Conservation (phyloP, 371 early-diverging fungal genomes). For the Apophysomyces sp. region DNA sequence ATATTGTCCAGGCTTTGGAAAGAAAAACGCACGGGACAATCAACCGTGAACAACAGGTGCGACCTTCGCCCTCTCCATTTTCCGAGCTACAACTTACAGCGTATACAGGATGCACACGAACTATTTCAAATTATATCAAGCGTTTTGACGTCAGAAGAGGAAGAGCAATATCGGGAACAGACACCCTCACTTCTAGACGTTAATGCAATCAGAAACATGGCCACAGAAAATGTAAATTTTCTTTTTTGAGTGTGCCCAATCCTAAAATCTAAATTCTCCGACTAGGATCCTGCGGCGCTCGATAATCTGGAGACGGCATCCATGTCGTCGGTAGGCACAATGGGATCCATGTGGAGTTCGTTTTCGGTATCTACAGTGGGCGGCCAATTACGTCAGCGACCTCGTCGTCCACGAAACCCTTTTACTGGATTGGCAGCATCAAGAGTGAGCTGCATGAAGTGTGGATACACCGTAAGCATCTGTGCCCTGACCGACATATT, state of each 20-base stretch:
- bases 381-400: constrained; percentile 41
- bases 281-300: constrained; percentile 17
- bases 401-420: constrained; percentile 58
- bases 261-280: not conserved
- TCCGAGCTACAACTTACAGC: not conserved
- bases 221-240: constrained; percentile 22
- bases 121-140: constrained; percentile 86
- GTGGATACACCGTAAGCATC: constrained; percentile 68
- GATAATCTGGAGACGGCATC: constrained; percentile 50
- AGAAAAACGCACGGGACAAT: constrained; percentile 40
- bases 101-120: constrained; percentile 91
- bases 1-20: constrained; percentile 41
- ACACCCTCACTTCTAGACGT: constrained; percentile 44
- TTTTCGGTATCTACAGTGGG: constrained; percentile 52
- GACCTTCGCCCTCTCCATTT: not conserved
- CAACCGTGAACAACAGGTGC: constrained; percentile 49
- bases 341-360: constrained; percentile 54
- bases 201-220: constrained; percentile 26
- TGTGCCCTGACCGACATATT: not conserved
- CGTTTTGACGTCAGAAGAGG: constrained; percentile 74
- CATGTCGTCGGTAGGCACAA: constrained; percentile 45
- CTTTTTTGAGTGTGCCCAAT: not conserved
- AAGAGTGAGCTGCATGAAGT: constrained; percentile 76
- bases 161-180: constrained; percentile 37
- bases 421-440: constrained; percentile 76